Conservation (phyloP, 2,329 filamentous ascomycete genomes). For the Nemania sp. region DNA sequence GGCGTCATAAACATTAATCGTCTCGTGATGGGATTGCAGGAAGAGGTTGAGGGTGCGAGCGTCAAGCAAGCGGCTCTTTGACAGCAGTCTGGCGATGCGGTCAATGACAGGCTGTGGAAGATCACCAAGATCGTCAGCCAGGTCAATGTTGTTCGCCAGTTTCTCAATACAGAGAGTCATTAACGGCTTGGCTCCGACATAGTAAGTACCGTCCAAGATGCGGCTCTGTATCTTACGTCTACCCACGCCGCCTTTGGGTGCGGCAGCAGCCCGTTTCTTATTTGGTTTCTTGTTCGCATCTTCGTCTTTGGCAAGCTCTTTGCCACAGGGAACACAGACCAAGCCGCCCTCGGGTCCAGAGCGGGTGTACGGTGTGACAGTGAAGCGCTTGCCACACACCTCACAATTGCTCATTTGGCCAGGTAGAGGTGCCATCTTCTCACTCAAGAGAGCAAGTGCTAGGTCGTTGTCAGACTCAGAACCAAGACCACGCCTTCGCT, state of each 20-base stretch:
- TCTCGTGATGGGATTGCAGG: conserved; percentile 55
- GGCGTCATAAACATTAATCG: conserved; percentile 61
- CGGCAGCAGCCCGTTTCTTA: conserved; percentile 57
- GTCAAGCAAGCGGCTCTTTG: conserved; percentile 62
- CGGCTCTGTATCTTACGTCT: conserved; percentile 82
- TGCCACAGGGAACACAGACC: conserved; percentile 82
- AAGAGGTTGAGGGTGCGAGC: conserved; percentile 61
- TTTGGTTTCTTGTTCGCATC: conserved; percentile 62
- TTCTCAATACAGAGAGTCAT: conserved; percentile 67
- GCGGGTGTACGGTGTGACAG: conserved; percentile 87
- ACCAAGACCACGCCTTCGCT: conserved; percentile 49
- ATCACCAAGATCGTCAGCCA: conserved; percentile 66
- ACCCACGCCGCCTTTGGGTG: conserved; percentile 58
- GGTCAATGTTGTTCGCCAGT: conserved; percentile 64
- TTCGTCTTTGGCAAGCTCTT: conserved; percentile 69
- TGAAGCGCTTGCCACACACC: conserved; percentile 84
- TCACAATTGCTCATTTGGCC: conserved; percentile 91
- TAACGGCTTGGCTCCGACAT: conserved; percentile 69
- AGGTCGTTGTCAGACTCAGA: conserved; percentile 56
- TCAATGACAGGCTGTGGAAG: conserved; percentile 60
- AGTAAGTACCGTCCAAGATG: conserved; percentile 74
- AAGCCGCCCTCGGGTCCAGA: conserved; percentile 81
- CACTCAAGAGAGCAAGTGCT: conserved; percentile 53
- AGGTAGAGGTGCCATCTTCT: conserved; percentile 62
- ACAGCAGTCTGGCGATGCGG: conserved; percentile 62